A percentile compares a stretch with the other conserved stretches of the same genome.
These are phyloP conservation scores for Globomyces pollinis-pini DNA, from an alignment of 192 early-diverging fungal genomes.

Conservation along the genomic window DNA sequence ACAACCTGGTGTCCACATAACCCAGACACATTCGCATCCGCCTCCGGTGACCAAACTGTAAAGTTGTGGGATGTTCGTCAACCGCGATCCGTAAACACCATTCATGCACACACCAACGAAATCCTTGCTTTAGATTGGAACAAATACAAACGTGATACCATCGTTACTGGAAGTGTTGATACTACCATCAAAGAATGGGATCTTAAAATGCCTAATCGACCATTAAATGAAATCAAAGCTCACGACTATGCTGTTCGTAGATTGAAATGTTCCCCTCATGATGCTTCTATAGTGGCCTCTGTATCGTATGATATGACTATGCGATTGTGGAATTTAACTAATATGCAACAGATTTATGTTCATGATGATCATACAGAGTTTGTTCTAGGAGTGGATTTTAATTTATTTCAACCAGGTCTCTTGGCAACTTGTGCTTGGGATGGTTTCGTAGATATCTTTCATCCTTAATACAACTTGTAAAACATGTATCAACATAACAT, in stretches of 20 bases:
- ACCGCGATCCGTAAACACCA: conserved; percentile 40
- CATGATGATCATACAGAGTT: conserved; percentile 91
- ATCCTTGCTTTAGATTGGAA: conserved; percentile 94
- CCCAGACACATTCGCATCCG: conserved; percentile 74
- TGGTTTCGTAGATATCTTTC: conserved; percentile 57
- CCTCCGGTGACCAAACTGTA: conserved; percentile 81
- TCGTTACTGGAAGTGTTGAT: conserved; percentile 90
- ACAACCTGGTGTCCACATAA: conserved; percentile 77
- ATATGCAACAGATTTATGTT: conserved; percentile 45
- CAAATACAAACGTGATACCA: conserved; percentile 76
- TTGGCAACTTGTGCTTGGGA: conserved; percentile 97
- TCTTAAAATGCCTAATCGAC: conserved; percentile 64
- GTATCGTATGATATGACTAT: conserved; percentile 95
- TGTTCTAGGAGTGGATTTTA: conserved; percentile 92
- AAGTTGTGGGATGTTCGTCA: conserved; percentile 86
- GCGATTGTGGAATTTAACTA: conserved; percentile 76
- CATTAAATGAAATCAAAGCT: conserved; percentile 64
- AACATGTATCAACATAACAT: too few relatives aligned
- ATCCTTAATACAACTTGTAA: conserved; percentile 1
- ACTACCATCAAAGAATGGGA: conserved; percentile 89
- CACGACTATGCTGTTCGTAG: conserved; percentile 91
- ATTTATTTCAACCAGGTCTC: conserved; percentile 75
- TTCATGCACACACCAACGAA: conserved; percentile 75
- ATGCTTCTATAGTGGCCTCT: conserved; percentile 69
- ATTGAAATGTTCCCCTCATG: conserved; percentile 89